These are phyloP conservation scores for Rosellinia necatrix DNA, from an alignment of 2,329 filamentous ascomycete genomes.

Conservation along the genomic window DNA sequence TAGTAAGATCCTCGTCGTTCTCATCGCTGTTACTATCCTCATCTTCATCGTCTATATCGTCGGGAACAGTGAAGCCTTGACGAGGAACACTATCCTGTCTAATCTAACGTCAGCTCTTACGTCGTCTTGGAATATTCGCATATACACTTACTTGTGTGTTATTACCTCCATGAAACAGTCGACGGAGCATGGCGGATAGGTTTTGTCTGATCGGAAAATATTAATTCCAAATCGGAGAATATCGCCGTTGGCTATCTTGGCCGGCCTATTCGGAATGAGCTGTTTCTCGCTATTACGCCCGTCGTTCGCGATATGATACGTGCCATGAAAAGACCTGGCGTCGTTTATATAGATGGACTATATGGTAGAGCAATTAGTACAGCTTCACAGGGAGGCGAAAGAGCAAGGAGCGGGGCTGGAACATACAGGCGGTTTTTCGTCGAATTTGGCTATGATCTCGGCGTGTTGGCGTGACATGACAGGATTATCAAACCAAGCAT, in stretches of 20 bases:
- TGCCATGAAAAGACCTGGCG: conserved; percentile 57
- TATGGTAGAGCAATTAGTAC: neutral
- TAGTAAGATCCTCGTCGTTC: conserved; percentile 20
- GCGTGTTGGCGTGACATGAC: conserved; percentile 75
- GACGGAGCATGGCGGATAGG: conserved; percentile 47
- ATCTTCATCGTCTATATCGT: conserved; percentile 44
- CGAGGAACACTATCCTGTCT: conserved; percentile 30
- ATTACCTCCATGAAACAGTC: conserved; percentile 39
- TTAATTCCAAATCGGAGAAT: conserved; percentile 46
- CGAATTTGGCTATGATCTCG: conserved; percentile 50
- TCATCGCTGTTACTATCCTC: conserved; percentile 19
- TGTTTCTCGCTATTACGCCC: conserved; percentile 28
- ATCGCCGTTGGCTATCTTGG: conserved; percentile 43
- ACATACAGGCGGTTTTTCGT: conserved; percentile 33
- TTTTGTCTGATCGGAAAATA: conserved; percentile 43
- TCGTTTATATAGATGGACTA: conserved; percentile 54
- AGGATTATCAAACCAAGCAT: conserved; percentile 71
- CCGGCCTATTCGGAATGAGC: conserved; percentile 27
- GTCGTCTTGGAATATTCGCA: neutral
- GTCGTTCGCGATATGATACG: conserved; percentile 47
- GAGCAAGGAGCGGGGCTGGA: neutral
- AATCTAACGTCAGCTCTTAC: conserved; percentile 15
- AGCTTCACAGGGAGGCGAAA: neutral
- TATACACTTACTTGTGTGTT: conserved; percentile 22
- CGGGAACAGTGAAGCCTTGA: conserved; percentile 48